Base-by-base conservation (phyloP, 2,329 filamentous ascomycete genomes). In the Cercospora sp. region DNA sequence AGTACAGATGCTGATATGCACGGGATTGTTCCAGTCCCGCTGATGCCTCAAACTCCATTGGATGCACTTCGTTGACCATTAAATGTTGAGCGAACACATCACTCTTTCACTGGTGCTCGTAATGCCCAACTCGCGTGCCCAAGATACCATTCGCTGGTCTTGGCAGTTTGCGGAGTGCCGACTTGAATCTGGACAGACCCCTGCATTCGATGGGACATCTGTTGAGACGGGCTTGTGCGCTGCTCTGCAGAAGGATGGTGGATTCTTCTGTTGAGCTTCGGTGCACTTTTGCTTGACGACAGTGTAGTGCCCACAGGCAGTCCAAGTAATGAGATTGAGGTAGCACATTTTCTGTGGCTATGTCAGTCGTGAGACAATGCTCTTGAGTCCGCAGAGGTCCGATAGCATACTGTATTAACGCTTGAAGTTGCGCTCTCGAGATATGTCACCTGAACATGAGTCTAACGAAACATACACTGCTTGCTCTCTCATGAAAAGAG, bases 261-360 rank as follows among this genome's bases (percentile, higher is more conserved):
- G 39, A 13, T 26, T 39, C 20, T 30, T 26, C 28, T 26, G 18
- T 12, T 28, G 60, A 30, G 60, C 60, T 62, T 62, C 60, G 28
- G 39, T 6, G 60, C 60, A 62, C 39, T 62, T 48, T 20, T 62
- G 39, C n/a, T 62, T 42, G 39, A 62, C 60, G 8, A 62, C 48
- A 6, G 39, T 51, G 60, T 48, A 62, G 20, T 62, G 60, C 20
- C 60, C 60, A 48, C 60, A 62, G 18, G 12, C 48, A 31, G 39
- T 18, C 60, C 60, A 62, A 10, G 60, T 62, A 31, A 62, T 62
- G 60, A 62, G 60, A 12, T 62, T 62, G 60, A 48, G 39, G 39
- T 62, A 62, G 39, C 60, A 62, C 60, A 62, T 62, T n/a, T 55
- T 5, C 48, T 55, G 48, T 26, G 48, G 10, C 12, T 55, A 8